A percentile compares a stretch with the other conserved stretches of the same genome.
Evolutionary conservation across 768 basidiomycete genomes (phyloP).

Genomic region (Kwoniella sp.): DNA sequence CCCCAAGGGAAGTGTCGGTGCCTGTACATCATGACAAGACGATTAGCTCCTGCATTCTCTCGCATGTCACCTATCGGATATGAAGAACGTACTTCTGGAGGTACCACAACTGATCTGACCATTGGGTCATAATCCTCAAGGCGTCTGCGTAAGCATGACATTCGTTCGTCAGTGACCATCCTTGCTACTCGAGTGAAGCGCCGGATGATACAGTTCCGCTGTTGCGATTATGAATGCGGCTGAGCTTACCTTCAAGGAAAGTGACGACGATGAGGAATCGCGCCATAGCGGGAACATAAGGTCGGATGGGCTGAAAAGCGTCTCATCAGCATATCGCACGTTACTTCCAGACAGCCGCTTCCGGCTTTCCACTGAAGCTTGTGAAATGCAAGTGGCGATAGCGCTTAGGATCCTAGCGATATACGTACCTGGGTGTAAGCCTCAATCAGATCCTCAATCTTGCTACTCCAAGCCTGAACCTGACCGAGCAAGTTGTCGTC

Average conservation of each 20-base stretch:
- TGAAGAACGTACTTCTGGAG: conserved; percentile 75
- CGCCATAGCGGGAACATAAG: conserved; percentile 90
- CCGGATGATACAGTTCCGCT: neutral
- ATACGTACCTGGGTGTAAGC: conserved; percentile 66
- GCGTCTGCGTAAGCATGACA: conserved; percentile 64
- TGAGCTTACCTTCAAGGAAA: conserved; percentile 71
- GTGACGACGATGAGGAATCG: conserved; percentile 97
- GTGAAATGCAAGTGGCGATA: neutral
- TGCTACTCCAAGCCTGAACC: conserved; percentile 50
- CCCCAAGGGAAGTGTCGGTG: conserved; percentile 96
- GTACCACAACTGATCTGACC: conserved; percentile 98
- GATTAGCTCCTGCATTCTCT: conserved; percentile 5
- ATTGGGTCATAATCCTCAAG: conserved; percentile 87
- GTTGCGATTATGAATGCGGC: neutral
- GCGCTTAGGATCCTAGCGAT: no score
- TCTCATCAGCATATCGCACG: neutral
- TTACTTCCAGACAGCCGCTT: neutral
- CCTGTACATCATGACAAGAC: conserved; percentile 58
- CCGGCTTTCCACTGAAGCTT: neutral
- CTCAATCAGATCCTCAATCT: conserved; percentile 89
- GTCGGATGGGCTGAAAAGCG: conserved; percentile 74
- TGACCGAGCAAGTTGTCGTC: conserved; percentile 40
- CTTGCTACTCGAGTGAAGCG: neutral
- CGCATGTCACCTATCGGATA: neutral
- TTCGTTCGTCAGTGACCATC: conserved; percentile 8